Conservation (phyloP, 1,139 yeast genomes). For the Debaryomycetaceae sp. region DNA sequence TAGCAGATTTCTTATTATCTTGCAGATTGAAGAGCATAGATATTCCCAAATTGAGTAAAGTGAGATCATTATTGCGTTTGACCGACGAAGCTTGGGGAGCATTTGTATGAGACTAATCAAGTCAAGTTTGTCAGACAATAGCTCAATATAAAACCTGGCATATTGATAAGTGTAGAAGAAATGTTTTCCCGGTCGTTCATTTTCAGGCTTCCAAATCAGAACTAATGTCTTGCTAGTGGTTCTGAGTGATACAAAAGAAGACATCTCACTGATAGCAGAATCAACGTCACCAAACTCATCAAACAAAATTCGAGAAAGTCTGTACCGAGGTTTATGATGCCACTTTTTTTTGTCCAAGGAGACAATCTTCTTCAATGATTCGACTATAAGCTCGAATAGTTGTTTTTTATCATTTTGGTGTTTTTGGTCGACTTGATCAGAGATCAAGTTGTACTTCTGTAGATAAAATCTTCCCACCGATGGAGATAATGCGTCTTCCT, state of each 20-base stretch:
- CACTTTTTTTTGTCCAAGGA: constrained; percentile 76
- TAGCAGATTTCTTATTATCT: constrained; percentile 44
- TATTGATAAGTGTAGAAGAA: constrained; percentile 75
- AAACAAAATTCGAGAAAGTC: constrained; percentile 62
- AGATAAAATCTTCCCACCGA: constrained; percentile 38
- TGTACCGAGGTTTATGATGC: constrained; percentile 84
- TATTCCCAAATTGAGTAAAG: constrained; percentile 67
- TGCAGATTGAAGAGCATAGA: constrained; percentile 44
- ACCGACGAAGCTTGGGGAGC: constrained; percentile 68
- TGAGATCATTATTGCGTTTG: constrained; percentile 69
- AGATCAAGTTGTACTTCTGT: constrained; percentile 21
- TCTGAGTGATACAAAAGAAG: constrained; percentile 59
- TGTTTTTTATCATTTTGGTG: constrained; percentile 16
- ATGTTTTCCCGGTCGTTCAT: constrained; percentile 91
- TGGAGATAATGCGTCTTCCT: constrained; percentile 26
- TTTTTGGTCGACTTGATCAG: constrained; percentile 2
- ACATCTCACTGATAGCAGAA: constrained; percentile 64
- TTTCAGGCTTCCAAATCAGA: constrained; percentile 90
- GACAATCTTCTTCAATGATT: constrained; percentile 35
- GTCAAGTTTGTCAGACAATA: constrained; percentile 55
- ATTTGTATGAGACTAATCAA: constrained; percentile 56
- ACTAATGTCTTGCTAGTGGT: constrained; percentile 70
- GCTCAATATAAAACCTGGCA: constrained; percentile 56
- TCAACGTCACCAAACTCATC: constrained; percentile 51
- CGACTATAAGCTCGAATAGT: constrained; percentile 22